These are phyloP conservation scores for Umbellularia californica DNA, from an alignment of 164 flowering plant genomes.

Conservation along the genomic window DNA sequence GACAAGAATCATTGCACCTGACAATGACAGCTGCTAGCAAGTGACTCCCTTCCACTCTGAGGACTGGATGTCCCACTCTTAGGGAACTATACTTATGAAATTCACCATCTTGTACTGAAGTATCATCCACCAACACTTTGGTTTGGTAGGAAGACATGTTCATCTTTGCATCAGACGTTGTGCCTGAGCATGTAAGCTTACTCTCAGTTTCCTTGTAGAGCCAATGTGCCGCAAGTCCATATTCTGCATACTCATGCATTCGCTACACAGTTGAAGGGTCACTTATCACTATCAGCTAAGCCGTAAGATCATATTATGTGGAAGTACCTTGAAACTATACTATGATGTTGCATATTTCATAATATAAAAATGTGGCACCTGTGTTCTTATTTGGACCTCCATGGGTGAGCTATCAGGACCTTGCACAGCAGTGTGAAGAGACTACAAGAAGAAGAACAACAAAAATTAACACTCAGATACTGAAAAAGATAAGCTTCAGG, in stretches of 20 bases:
- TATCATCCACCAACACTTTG: slow-evolving; percentile 36
- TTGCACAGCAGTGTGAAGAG: slow-evolving; percentile 90
- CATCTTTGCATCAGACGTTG: slow-evolving; percentile 29
- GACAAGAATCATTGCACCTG: slow-evolving; percentile 35
- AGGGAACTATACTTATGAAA: slow-evolving; percentile 47
- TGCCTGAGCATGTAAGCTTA: slow-evolving; percentile 24
- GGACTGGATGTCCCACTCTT: slow-evolving; percentile 86
- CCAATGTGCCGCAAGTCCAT: slow-evolving; percentile 98
- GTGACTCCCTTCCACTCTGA: slow-evolving; percentile 87
- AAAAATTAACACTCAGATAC: not conserved
- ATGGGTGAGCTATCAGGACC: slow-evolving; percentile 83
- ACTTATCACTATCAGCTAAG: not conserved
- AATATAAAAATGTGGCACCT: slow-evolving; percentile 38
- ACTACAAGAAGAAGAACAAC: slow-evolving; percentile 41
- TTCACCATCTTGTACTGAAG: slow-evolving; percentile 32
- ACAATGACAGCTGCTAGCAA: slow-evolving; percentile 86
- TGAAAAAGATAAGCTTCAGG: not conserved
- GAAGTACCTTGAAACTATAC: not conserved
- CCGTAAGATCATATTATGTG: not conserved
- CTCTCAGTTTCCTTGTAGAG: slow-evolving; percentile 82
- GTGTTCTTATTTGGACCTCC: slow-evolving; percentile 96
- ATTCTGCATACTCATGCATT: slow-evolving; percentile 97
- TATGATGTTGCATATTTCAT: not conserved
- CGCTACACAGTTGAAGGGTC: slow-evolving; percentile 34
- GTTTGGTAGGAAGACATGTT: slow-evolving; percentile 34